Conservation (phyloP, 2,329 filamentous ascomycete genomes). For the Neopestalotiopsis rosae region DNA sequence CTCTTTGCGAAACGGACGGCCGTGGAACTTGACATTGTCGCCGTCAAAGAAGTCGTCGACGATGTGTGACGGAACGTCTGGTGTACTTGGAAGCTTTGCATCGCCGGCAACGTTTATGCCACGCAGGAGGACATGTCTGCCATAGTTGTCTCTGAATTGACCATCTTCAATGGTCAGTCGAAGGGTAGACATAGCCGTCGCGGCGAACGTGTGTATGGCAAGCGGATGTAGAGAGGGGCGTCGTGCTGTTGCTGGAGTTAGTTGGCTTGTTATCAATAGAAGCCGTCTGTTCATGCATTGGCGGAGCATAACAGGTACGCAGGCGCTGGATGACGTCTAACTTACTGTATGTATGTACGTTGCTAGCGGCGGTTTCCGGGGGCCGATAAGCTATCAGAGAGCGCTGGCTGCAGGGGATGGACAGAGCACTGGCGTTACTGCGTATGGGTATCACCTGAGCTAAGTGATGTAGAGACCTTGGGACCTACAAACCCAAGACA, state of each 20-base stretch:
- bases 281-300: background rate
- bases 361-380: background rate
- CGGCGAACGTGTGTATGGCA: background rate
- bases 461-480: no score
- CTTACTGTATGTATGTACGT: background rate
- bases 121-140: slow-evolving; percentile 85
- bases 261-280: background rate
- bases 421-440: no score
- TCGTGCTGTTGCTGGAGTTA: background rate
- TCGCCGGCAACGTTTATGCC: slow-evolving; percentile 95
- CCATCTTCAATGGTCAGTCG: slow-evolving; percentile 84
- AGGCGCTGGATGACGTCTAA: slow-evolving; percentile 8
- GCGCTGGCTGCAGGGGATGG: background rate
- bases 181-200: slow-evolving; percentile 68
- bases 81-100: slow-evolving; percentile 84
- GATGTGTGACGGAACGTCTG: slow-evolving; percentile 81
- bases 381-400: background rate
- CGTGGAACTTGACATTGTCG: slow-evolving; percentile 88
- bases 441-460: no score
- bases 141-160: slow-evolving; percentile 80
- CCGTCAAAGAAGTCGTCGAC: slow-evolving; percentile 86
- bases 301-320: background rate
- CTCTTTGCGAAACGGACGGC: slow-evolving; percentile 80
- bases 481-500: no score
- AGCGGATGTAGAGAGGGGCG: background rate